Conservation (phyloP, 2,329 filamentous ascomycete genomes). For the Colletotrichum sp. region DNA sequence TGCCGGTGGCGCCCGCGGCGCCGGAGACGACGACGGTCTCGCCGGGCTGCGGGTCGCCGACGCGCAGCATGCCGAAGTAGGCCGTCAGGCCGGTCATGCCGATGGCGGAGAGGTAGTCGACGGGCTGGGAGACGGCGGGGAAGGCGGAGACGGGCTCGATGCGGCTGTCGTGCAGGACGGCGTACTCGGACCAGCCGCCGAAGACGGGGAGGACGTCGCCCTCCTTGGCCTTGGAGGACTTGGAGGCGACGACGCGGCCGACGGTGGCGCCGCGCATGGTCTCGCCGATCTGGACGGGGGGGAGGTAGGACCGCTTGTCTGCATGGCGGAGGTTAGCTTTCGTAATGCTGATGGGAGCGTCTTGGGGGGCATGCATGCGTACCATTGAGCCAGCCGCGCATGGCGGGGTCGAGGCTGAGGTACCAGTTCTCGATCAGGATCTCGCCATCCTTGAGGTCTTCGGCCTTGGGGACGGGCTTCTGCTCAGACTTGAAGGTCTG, state of each 20-base stretch:
- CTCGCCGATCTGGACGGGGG: conserved; percentile 70
- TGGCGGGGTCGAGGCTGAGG: conserved; percentile 75
- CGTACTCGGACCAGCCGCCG: conserved; percentile 71
- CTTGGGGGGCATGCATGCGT: conserved; percentile 13
- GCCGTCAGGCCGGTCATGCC: conserved; percentile 77
- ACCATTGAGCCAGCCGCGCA: conserved; percentile 75
- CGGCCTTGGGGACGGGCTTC: conserved; percentile 53
- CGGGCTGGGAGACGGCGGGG: conserved; percentile 46
- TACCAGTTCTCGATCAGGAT: conserved; percentile 67
- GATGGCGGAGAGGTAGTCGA: conserved; percentile 66
- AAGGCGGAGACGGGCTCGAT: conserved; percentile 45
- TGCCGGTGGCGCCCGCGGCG: conserved; percentile 79
- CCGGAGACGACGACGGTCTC: conserved; percentile 80
- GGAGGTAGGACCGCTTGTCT: conserved; percentile 64
- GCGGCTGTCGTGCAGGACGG: conserved; percentile 59
- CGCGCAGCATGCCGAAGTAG: conserved; percentile 74
- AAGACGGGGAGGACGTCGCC: conserved; percentile 62
- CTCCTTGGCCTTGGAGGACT: conserved; percentile 55
- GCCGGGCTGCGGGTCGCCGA: conserved; percentile 70
- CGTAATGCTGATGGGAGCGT: too few relatives aligned
- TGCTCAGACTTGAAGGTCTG: conserved; percentile 65
- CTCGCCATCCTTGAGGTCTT: conserved; percentile 66
- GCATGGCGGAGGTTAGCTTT: neutral
- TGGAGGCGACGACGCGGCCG: conserved; percentile 66
- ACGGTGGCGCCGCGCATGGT: conserved; percentile 70